Evolutionary conservation across 73 alveolate genomes (phyloP), one percentile per base, ranked within the genome.

Genomic region (Paramecium pentaurelia): DNA sequence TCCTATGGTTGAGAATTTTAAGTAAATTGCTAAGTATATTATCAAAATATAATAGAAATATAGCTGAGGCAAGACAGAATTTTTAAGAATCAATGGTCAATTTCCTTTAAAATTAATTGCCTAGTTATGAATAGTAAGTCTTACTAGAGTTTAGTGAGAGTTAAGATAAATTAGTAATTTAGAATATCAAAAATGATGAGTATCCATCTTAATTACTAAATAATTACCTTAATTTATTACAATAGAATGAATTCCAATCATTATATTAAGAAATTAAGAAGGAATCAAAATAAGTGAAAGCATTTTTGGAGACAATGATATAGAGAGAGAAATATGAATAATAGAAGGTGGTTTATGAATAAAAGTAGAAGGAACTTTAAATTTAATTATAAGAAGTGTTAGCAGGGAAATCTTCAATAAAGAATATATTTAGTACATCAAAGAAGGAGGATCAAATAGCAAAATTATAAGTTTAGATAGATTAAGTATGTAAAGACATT

Each of bases 1-100:
- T 28, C 58, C 94, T 7, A 51, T 89, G 68, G 47, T 89, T 27
- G 88, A 42, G 3, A 89, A 89, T 83, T 89, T 60, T 47, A 71
- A 71, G 6, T 59, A 71, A 73, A 60, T 71, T 16, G 77, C 94
- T 8, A 71, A 71, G 91, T 60, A 89, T 12, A 12, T 8, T 0
- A 11, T 38, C 2, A 12, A 32, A 37, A 34, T 73, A 32, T 38
- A 34, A 11, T 38, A 73, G 87, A 73, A 73, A 73, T 37, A 73
- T 73, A 2, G 54, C 64, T 6, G 6, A 73, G 14, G 87, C 87
- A 10, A 73, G 87, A 73, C 4, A 10, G 6, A 22, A 12, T 30
- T 38, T 30, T 38, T 73, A 73, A 37, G 58, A 73, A 73, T 73
- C 14, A 37, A 4, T 73, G 18, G 0, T 11, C 18, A 14, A 34